phyloP scores from a whole-genome alignment of 345 rosid genomes.

The Linum usitatissimum region DNA sequence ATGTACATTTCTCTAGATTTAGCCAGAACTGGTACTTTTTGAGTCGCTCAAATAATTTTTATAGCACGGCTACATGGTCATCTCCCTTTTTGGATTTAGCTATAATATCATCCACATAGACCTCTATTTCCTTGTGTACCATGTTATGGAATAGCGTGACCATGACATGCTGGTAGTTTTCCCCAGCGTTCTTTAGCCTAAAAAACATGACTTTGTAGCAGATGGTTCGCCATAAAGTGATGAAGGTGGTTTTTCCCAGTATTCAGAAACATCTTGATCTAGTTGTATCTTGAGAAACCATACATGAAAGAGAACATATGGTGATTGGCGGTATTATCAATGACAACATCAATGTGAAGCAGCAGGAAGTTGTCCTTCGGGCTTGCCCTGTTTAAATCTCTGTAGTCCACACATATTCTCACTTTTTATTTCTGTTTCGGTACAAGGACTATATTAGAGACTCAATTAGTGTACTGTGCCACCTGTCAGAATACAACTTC shows the following conservation, averaged over 20 bases:
- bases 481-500: neutral
- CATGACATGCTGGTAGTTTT: slow-evolving; percentile 10
- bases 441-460: neutral
- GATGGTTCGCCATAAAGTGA: neutral
- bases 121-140: slow-evolving; percentile 8
- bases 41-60: neutral
- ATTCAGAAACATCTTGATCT: neutral
- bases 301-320: neutral
- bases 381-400: neutral
- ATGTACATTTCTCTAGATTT: slow-evolving; percentile 1
- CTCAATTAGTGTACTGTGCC: neutral
- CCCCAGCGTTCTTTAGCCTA: slow-evolving; percentile 2
- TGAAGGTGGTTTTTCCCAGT: neutral
- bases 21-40: neutral
- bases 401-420: neutral
- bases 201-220: slow-evolving; percentile 10
- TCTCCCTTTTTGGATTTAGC: neutral
- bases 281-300: neutral
- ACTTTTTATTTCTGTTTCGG: no score
- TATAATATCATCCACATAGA: slow-evolving; percentile 9
- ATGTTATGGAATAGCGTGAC: slow-evolving; percentile 4
- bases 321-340: neutral
- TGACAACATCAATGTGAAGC: neutral
- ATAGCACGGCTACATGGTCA: neutral
- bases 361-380: neutral